phyloP scores from a whole-genome alignment of 345 rosid species.

The Ceriops tagal region DNA sequence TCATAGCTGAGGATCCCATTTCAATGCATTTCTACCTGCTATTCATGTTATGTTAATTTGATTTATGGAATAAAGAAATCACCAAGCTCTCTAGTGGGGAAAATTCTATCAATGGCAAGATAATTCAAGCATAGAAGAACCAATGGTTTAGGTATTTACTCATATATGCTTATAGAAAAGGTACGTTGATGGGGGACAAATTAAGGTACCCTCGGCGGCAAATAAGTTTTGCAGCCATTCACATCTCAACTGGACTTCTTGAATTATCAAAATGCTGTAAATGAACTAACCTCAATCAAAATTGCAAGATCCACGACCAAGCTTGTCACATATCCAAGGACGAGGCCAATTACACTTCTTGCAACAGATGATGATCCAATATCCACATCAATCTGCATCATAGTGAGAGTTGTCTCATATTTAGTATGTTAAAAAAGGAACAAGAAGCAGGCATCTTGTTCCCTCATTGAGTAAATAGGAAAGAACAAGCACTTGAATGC shows the following conservation, averaged over 20 bases:
- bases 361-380: slow-evolving; percentile 99
- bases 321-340: slow-evolving; percentile 95
- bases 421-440: background rate
- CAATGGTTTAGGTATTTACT: background rate
- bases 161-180: background rate
- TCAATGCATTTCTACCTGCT: too few species aligned
- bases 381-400: slow-evolving; percentile 86
- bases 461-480: too few species aligned
- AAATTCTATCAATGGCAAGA: too few species aligned
- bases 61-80: too few species aligned
- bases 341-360: slow-evolving; percentile 78
- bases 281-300: slow-evolving; percentile 71
- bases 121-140: background rate
- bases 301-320: slow-evolving; percentile 93
- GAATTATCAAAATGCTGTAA: background rate
- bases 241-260: too few species aligned
- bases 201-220: background rate
- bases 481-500: too few species aligned
- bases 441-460: slow-evolving; percentile 5
- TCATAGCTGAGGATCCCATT: too few species aligned
- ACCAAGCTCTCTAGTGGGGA: too few species aligned
- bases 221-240: background rate
- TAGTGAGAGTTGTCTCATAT: slow-evolving; percentile 7
- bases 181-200: background rate
- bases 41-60: too few species aligned